Percentiles rank a stretch among this genome's conserved stretches.
Conservation (phyloP, 208 protist genomes). For the Trypanosoma vivax region DNA sequence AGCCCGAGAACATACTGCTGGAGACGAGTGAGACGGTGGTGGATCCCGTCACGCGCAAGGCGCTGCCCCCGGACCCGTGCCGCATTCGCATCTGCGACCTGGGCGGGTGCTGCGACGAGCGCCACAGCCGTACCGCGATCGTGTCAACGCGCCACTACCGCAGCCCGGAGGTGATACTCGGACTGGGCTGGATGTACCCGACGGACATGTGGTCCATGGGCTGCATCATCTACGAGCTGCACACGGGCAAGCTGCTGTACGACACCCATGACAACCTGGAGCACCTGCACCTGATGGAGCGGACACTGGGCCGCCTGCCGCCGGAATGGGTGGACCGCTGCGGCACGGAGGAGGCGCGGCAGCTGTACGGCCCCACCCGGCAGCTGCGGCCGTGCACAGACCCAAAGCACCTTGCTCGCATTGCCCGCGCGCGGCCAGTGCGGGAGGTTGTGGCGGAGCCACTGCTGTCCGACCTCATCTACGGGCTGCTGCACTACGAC, state of each 20-base stretch:
- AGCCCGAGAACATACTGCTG: conserved; percentile 86
- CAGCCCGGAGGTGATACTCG: conserved; percentile 48
- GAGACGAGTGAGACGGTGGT: conserved; percentile 28
- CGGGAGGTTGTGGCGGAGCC: conserved; percentile 48
- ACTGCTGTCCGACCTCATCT: conserved; percentile 56
- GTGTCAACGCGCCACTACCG: conserved; percentile 65
- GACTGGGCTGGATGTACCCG: conserved; percentile 40
- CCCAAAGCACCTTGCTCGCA: conserved; percentile 54
- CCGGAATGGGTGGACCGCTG: conserved; percentile 40
- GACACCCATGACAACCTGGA: conserved; percentile 55
- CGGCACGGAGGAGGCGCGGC: conserved; percentile 42
- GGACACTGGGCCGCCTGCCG: conserved; percentile 55
- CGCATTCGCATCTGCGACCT: conserved; percentile 62
- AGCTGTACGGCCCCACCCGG: conserved; percentile 40
- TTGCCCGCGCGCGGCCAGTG: conserved; percentile 44
- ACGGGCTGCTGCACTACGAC: conserved; percentile 68
- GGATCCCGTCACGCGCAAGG: conserved; percentile 62
- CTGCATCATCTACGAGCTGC: conserved; percentile 70
- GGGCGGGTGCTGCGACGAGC: conserved; percentile 29
- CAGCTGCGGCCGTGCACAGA: conserved; percentile 53
- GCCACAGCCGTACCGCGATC: conserved; percentile 19
- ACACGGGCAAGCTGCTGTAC: conserved; percentile 61
- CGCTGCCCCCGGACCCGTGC: conserved; percentile 35
- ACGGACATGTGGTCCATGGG: conserved; percentile 78
- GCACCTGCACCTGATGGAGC: conserved; percentile 65